A percentile compares a stretch with the other conserved stretches of the same genome.
Conservation (phyloP, 2,329 filamentous ascomycete genomes). For the Fusarium euwallaceae region DNA sequence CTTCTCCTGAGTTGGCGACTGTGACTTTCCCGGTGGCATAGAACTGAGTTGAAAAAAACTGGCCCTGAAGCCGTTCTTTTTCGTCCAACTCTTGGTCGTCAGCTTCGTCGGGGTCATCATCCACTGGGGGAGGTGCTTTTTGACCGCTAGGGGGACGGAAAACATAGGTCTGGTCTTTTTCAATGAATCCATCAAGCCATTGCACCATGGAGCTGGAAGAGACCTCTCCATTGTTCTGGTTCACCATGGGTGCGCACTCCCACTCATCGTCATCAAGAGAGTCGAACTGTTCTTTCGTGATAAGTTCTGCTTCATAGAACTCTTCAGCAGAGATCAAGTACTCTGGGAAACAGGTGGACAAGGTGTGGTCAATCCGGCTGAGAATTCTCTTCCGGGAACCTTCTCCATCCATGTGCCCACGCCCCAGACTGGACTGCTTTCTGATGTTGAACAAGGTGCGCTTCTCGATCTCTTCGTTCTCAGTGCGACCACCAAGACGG, state of each 20-base stretch:
- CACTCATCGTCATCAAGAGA: constrained; percentile 56
- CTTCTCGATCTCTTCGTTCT: constrained; percentile 73
- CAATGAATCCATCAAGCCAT: constrained; percentile 37
- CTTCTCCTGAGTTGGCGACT: constrained; percentile 6
- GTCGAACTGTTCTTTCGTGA: constrained; percentile 73
- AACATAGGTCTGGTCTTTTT: constrained; percentile 37
- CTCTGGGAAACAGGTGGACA: constrained; percentile 50
- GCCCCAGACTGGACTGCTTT: constrained; percentile 34
- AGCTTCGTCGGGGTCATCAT: neutral
- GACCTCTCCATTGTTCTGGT: neutral
- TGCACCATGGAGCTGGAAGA: constrained; percentile 14
- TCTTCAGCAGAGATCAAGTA: constrained; percentile 65
- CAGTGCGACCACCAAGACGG: constrained; percentile 75
- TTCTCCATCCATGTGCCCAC: constrained; percentile 14
- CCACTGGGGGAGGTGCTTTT: constrained; percentile 5
- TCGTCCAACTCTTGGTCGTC: constrained; percentile 36
- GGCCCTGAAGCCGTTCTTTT: constrained; percentile 68
- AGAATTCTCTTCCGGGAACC: constrained; percentile 21
- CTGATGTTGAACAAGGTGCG: constrained; percentile 76
- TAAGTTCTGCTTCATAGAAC: constrained; percentile 67
- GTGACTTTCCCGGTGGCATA: constrained; percentile 34
- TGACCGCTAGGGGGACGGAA: constrained; percentile 40
- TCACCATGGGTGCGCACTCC: constrained; percentile 24
- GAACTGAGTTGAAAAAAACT: constrained; percentile 52
- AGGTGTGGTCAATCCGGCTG: constrained; percentile 10